Base-by-base conservation (phyloP, 768 basidiomycete genomes). In the Floccularia luteovirens region DNA sequence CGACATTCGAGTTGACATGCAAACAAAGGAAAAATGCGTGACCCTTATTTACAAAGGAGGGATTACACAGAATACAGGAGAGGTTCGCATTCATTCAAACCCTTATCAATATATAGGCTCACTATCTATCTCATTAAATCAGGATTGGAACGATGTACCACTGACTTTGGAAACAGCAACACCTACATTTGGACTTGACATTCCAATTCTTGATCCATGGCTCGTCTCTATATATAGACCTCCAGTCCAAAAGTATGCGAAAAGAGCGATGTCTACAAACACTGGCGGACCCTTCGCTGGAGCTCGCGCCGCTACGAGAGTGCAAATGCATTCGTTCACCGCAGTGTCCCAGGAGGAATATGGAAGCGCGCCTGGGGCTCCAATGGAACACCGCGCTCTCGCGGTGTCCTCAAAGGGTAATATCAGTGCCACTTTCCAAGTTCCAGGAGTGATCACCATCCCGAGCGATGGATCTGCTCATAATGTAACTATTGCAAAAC, bases 81-180 rank as follows among this genome's bases (percentile, higher is more conserved):
- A 73, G 54, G 68, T 63, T 38, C 16, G 54, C 36, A 21, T 20
- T 27, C 31, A 4, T n/a, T 30, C 24, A n/a, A n/a, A n/a, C n/a
- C n/a, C n/a, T n/a, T n/a, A n/a, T n/a, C n/a, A 42, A 11, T 24
- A 36, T 17, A 10, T 11, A 41, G 17, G 5, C 22, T 17, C 28
- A 27, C 4, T 22, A 5, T n/a, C 30, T 11, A 28, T 7, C 22
- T 17, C 16, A 25, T 25, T n/a, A 12, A 11, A 7, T 7, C n/a
- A 71, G 64, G 57, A 61, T 31, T 74, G 69, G 69, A 51, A 51
- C 1, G 61, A 72, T 40, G 61, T 69, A 2, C 55, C 63, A 1
- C 48, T 71, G 2, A n/a, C n/a, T n/a, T n/a, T n/a, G n/a, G n/a
- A n/a, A n/a, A n/a, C n/a, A n/a, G n/a, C n/a, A n/a, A n/a, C 60